These are phyloP conservation scores for Curvularia spicifera DNA, from an alignment of 2,329 filamentous ascomycete species.

Conservation along the genomic window DNA sequence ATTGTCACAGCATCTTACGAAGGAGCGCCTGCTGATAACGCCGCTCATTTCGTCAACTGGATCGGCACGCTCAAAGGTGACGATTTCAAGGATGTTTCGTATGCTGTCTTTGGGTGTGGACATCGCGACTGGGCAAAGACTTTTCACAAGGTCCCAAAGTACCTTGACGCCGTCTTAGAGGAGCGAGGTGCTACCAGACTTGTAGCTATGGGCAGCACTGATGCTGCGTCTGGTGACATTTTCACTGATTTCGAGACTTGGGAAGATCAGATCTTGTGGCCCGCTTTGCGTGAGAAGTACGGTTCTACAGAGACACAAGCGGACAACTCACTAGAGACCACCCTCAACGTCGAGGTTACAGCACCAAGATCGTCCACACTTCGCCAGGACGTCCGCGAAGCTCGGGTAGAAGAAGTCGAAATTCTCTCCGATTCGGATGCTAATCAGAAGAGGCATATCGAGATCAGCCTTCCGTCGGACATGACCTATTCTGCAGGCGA, in stretches of 20 bases:
- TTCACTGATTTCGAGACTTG: slow-evolving; percentile 53
- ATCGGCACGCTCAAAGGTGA: slow-evolving; percentile 37
- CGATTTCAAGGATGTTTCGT: slow-evolving; percentile 45
- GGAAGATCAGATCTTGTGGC: slow-evolving; percentile 50
- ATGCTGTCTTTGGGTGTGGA: slow-evolving; percentile 52
- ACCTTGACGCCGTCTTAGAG: slow-evolving; percentile 42
- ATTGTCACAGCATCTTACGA: slow-evolving; percentile 54
- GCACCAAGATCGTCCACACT: slow-evolving; percentile 45
- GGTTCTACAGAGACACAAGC: slow-evolving; percentile 33
- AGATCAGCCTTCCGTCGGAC: slow-evolving; percentile 53
- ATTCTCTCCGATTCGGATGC: slow-evolving; percentile 38
- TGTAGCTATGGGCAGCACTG: slow-evolving; percentile 42
- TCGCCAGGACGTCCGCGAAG: slow-evolving; percentile 48
- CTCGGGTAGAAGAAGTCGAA: slow-evolving; percentile 42
- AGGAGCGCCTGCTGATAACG: slow-evolving; percentile 54
- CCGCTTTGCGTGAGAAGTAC: slow-evolving; percentile 43
- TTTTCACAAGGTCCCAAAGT: slow-evolving; percentile 51
- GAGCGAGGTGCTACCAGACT: slow-evolving; percentile 42
- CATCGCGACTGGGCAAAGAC: slow-evolving; percentile 53
- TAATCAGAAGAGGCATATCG: slow-evolving; percentile 49
- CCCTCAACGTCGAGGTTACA: slow-evolving; percentile 42
- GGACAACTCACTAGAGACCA: slow-evolving; percentile 35
- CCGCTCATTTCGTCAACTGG: slow-evolving; percentile 52
- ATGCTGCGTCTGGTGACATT: slow-evolving; percentile 50
- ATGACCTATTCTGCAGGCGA: slow-evolving; percentile 74